A percentile compares a stretch with the other conserved stretches of the same genome.
These are phyloP conservation scores for Tetrahymena thermophila DNA, from an alignment of 73 alveolate species.

Conservation along the genomic window DNA sequence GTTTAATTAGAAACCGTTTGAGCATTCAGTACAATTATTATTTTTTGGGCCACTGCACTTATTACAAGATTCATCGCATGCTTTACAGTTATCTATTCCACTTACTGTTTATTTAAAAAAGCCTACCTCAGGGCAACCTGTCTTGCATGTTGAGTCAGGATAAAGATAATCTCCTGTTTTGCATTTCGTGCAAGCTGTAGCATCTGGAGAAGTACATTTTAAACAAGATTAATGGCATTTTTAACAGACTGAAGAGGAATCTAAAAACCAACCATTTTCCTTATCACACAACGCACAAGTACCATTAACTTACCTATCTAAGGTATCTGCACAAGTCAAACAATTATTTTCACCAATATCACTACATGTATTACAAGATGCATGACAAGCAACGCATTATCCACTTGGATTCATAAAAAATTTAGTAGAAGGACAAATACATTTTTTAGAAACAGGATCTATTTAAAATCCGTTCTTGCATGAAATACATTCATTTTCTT, in stretches of 20 bases:
- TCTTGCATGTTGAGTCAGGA: neutral
- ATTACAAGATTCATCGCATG: neutral
- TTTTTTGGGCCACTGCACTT: neutral
- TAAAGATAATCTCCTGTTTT: neutral
- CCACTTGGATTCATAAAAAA: neutral
- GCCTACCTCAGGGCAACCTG: neutral
- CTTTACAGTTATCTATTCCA: neutral
- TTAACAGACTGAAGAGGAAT: neutral
- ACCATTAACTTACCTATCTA: neutral
- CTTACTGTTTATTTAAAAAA: neutral
- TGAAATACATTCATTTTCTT: neutral
- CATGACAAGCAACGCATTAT: neutral
- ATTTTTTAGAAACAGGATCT: neutral
- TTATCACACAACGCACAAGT: neutral
- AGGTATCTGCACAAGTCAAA: neutral
- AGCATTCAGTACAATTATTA: neutral
- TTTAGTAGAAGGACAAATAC: neutral
- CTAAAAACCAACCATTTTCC: neutral
- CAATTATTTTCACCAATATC: neutral
- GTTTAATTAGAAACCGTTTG: neutral
- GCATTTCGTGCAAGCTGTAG: neutral
- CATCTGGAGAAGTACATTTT: neutral
- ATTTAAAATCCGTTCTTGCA: neutral
- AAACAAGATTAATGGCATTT: neutral
- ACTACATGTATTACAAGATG: neutral